Percentiles rank a stretch among this genome's conserved stretches.
These are phyloP conservation scores for Colletotrichum chlorophyti DNA, from an alignment of 2,329 filamentous ascomycete species.

Conservation along the genomic window DNA sequence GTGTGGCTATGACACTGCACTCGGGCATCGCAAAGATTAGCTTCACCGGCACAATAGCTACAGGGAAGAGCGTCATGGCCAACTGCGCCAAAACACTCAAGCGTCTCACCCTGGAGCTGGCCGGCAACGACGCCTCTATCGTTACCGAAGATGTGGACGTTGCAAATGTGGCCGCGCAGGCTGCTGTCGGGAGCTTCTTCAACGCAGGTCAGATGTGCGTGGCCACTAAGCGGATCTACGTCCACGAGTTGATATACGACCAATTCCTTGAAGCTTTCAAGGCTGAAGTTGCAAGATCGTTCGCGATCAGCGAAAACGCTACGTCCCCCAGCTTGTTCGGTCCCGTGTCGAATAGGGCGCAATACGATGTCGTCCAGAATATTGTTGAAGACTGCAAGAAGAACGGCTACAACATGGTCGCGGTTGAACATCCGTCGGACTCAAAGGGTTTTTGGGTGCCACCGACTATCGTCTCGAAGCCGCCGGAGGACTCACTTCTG, in stretches of 20 bases:
- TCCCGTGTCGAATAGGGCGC: slow-evolving; percentile 69
- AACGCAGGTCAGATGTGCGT: slow-evolving; percentile 64
- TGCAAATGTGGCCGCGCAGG: slow-evolving; percentile 43
- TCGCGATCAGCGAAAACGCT: neutral
- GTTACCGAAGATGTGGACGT: slow-evolving; percentile 60
- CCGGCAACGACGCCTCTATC: slow-evolving; percentile 63
- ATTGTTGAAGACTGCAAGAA: slow-evolving; percentile 44
- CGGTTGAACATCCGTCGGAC: slow-evolving; percentile 26
- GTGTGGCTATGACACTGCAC: slow-evolving; percentile 61
- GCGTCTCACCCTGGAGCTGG: slow-evolving; percentile 58
- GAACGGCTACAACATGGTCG: slow-evolving; percentile 44
- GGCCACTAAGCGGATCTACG: slow-evolving; percentile 64
- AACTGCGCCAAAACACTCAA: slow-evolving; percentile 59
- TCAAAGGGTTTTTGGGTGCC: slow-evolving; percentile 60
- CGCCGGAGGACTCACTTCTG: slow-evolving; percentile 61
- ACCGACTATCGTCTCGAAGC: slow-evolving; percentile 66
- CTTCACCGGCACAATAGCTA: slow-evolving; percentile 63
- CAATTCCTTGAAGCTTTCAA: slow-evolving; percentile 53
- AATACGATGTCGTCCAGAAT: slow-evolving; percentile 63
- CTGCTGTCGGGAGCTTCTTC: slow-evolving; percentile 57
- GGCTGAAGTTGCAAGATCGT: neutral
- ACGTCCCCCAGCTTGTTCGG: slow-evolving; percentile 46
- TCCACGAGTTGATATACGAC: slow-evolving; percentile 66
- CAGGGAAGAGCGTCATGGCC: slow-evolving; percentile 56
- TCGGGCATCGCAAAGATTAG: slow-evolving; percentile 61